phyloP scores from a whole-genome alignment of 768 basidiomycete species.

The Hygrophoropsis aurantiaca region DNA sequence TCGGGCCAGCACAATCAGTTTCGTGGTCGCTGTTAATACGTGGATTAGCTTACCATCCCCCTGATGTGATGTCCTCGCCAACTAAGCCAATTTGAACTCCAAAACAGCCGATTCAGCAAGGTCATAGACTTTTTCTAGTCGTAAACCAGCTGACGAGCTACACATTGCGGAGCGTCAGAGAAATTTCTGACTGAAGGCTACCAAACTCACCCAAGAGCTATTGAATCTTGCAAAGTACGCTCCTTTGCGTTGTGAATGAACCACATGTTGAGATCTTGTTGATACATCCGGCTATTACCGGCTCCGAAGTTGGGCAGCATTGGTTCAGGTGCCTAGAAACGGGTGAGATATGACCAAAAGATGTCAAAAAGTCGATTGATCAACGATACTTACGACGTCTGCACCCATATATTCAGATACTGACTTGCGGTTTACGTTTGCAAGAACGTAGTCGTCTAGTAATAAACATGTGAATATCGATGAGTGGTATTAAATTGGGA shows the following conservation, averaged over 20 bases:
- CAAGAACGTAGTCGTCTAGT: constrained; percentile 22
- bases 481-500: not conserved
- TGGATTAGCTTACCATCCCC: not conserved
- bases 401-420: not conserved
- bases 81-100: constrained; percentile 19
- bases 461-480: not conserved
- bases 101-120: constrained; percentile 25
- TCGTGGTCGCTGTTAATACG: not conserved
- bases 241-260: constrained; percentile 40
- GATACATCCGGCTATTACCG: constrained; percentile 39
- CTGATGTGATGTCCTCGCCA: not conserved
- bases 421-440: constrained; percentile 8
- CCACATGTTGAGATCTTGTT: constrained; percentile 50
- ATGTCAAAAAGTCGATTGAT: not conserved
- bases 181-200: not conserved
- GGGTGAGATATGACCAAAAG: not conserved
- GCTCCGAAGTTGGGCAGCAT: constrained; percentile 49
- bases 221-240: constrained; percentile 40
- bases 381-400: not conserved
- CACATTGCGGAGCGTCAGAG: not conserved
- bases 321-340: constrained; percentile 39
- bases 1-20: not conserved
- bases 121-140: constrained; percentile 24
- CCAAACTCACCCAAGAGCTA: constrained; percentile 29
- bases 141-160: constrained; percentile 18